Evolutionary conservation across 306 rosid genomes (phyloP).

Genomic region (Morella rubra): DNA sequence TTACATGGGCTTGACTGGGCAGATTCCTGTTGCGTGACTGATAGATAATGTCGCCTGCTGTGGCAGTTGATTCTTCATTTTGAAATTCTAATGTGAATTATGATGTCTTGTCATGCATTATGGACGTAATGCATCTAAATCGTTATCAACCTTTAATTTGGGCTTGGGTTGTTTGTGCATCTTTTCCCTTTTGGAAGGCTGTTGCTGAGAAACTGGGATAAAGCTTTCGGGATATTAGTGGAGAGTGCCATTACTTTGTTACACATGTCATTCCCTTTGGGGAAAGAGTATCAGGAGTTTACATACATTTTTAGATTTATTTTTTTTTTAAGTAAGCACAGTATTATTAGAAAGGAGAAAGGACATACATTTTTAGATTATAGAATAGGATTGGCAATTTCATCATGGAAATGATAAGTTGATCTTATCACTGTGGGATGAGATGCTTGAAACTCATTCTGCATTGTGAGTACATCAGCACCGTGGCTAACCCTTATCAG

Average conservation of each 20-base stretch:
- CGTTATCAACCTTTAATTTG: slow-evolving; percentile 12
- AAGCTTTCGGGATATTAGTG: slow-evolving; percentile 15
- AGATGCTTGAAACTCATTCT: slow-evolving; percentile 8
- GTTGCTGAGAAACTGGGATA: slow-evolving; percentile 14
- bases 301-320: slow-evolving; percentile 4
- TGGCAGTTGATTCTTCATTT: slow-evolving; percentile 10
- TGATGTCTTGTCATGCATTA: slow-evolving; percentile 19
- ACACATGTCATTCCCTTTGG: not conserved
- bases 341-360: no score
- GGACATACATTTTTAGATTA: slow-evolving; percentile 4
- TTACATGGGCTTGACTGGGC: slow-evolving; percentile 7
- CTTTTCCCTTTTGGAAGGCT: slow-evolving; percentile 14
- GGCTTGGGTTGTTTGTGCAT: slow-evolving; percentile 13
- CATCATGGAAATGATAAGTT: slow-evolving; percentile 15
- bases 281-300: not conserved
- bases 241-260: slow-evolving; percentile 2
- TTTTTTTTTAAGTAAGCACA: no score
- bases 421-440: slow-evolving; percentile 12
- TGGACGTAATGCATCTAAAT: slow-evolving; percentile 24
- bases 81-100: slow-evolving; percentile 14
- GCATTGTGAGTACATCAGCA: slow-evolving; percentile 4
- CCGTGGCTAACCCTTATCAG: slow-evolving; percentile 21
- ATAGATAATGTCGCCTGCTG: slow-evolving; percentile 8
- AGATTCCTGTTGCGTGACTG: slow-evolving; percentile 19
- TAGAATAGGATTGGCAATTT: slow-evolving; percentile 15